These are phyloP conservation scores for Fagus sylvatica DNA, from an alignment of 306 rosid genomes.

Conservation along the genomic window DNA sequence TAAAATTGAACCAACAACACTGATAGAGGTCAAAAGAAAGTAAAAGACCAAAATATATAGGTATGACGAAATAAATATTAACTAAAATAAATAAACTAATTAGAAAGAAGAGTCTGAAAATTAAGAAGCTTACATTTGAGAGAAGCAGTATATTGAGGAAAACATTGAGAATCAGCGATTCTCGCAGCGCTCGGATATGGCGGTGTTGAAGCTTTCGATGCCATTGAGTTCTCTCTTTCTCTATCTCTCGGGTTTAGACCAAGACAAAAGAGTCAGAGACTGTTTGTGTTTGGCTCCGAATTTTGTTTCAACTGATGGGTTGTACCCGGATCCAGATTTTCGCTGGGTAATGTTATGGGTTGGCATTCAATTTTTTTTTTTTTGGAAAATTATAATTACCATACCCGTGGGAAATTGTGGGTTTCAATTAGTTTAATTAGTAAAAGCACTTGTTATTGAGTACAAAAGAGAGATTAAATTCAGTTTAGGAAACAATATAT, in stretches of 20 bases:
- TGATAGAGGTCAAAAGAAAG: neutral
- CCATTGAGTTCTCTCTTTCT: conserved; percentile 30
- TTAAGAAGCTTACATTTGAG: conserved; percentile 57
- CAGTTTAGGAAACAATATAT: no score
- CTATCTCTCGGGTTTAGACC: neutral
- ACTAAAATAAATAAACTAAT: neutral
- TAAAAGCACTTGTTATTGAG: no score
- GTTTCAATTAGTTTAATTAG: no score
- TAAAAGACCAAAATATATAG: neutral
- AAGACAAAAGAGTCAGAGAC: no score
- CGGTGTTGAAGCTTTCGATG: conserved; percentile 52
- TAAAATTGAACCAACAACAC: neutral
- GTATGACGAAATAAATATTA: neutral
- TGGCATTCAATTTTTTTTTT: no score
- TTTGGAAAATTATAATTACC: no score
- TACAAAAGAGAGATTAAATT: no score
- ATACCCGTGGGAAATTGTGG: no score
- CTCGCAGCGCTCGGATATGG: conserved; percentile 71
- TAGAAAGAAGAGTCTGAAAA: neutral
- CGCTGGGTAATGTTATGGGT: no score
- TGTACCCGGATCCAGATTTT: no score
- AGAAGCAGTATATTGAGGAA: conserved; percentile 84
- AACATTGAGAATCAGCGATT: conserved; percentile 82
- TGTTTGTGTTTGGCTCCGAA: no score
- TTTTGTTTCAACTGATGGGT: no score